phyloP scores from a whole-genome alignment of 2,329 filamentous ascomycete genomes.

The Fusarium sp. region DNA sequence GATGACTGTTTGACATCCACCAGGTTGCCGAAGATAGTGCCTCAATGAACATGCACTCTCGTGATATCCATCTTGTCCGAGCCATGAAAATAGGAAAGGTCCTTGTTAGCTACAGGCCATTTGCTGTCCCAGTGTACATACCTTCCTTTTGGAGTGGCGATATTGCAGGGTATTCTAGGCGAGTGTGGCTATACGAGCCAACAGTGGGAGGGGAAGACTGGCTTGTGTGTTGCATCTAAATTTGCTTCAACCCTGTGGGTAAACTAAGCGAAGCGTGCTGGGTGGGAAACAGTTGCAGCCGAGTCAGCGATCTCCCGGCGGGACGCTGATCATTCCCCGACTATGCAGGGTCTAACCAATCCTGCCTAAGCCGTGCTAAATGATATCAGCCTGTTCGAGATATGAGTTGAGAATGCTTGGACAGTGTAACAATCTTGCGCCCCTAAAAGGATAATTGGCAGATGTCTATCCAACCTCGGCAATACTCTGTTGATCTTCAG shows the following conservation, averaged over 20 bases:
- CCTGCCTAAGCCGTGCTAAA: not conserved
- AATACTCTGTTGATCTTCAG: not conserved
- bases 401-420: not conserved
- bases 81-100: not conserved
- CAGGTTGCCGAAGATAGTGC: no score
- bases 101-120: not conserved
- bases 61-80: not conserved
- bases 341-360: no score
- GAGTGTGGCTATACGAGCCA: not conserved
- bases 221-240: not conserved
- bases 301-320: not conserved
- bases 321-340: not conserved
- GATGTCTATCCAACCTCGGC: not conserved
- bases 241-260: not conserved
- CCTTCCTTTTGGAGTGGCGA: not conserved
- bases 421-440: not conserved
- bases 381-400: not conserved
- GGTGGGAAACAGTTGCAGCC: not conserved
- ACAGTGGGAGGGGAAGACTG: not conserved
- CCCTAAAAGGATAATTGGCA: not conserved
- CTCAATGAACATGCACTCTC: no score
- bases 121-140: not conserved
- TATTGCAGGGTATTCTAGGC: not conserved
- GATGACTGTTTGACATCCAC: no score
- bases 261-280: not conserved